Evolutionary conservation across 164 flowering plant species (phyloP).

Genomic region (Tetrastigma voinierianum): DNA sequence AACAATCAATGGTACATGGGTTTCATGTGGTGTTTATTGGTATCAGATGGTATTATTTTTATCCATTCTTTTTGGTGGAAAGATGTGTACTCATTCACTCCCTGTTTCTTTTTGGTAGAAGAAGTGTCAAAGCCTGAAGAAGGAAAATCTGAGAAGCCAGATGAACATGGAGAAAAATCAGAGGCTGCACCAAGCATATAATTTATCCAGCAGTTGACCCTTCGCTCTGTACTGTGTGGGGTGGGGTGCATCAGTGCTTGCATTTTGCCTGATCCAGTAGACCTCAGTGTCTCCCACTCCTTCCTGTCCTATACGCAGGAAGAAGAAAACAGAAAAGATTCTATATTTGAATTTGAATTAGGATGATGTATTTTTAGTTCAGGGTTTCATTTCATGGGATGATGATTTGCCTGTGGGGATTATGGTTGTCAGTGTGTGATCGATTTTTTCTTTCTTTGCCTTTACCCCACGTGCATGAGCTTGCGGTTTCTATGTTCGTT

Average conservation of each 20-base stretch:
- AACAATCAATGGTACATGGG: no score
- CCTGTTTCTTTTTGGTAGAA: constrained; percentile 18
- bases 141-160: constrained; percentile 24
- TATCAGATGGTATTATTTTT: background rate
- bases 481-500: no score
- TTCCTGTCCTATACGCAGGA: background rate
- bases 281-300: background rate
- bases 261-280: constrained; percentile 4
- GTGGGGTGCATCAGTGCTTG: background rate
- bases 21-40: background rate
- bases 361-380: constrained; percentile 6
- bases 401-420: background rate
- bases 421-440: background rate
- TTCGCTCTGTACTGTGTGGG: background rate
- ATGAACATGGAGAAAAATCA: constrained; percentile 19
- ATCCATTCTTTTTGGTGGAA: background rate
- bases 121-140: constrained; percentile 39
- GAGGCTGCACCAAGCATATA: constrained; percentile 29
- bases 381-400: constrained; percentile 1
- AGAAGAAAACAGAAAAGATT: background rate
- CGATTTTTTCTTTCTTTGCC: no score
- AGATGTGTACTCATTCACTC: background rate
- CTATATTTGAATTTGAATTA: constrained; percentile 2
- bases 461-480: no score
- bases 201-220: background rate